Percentiles rank a stretch among this genome's conserved stretches.
phyloP scores from a whole-genome alignment of 2,329 filamentous ascomycete species.

The Fusarium chlamydosporum region DNA sequence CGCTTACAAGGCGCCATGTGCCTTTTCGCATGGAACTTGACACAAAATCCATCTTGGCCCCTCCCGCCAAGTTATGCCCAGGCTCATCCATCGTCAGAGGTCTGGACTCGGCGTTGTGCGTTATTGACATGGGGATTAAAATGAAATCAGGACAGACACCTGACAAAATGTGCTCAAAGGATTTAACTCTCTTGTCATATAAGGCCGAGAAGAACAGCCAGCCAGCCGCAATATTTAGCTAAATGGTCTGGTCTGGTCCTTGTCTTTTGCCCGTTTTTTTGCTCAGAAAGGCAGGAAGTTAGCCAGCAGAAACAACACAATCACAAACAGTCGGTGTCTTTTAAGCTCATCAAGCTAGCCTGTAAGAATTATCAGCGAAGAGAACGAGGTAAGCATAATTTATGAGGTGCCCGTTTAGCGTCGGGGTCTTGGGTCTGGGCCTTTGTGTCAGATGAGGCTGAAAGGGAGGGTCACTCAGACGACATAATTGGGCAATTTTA shows the following conservation, averaged over 20 bases:
- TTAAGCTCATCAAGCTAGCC: constrained; percentile 35
- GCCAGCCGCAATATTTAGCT: constrained; percentile 14
- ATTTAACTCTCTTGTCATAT: not conserved
- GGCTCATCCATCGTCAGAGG: constrained; percentile 32
- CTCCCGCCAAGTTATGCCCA: constrained; percentile 40
- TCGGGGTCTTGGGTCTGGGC: constrained; percentile 23
- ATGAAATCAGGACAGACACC: constrained; percentile 10
- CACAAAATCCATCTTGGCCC: constrained; percentile 38
- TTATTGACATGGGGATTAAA: constrained; percentile 20
- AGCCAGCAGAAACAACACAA: not conserved
- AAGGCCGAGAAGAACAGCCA: constrained; percentile 11
- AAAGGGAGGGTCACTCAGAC: constrained; percentile 38
- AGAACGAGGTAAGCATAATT: constrained; percentile 32
- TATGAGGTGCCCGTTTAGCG: constrained; percentile 9
- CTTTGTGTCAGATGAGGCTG: constrained; percentile 45
- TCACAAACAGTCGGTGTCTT: constrained; percentile 14
- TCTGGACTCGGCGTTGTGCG: constrained; percentile 41
- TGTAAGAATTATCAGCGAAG: constrained; percentile 2
- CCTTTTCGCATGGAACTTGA: constrained; percentile 39
- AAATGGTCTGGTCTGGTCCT: not conserved
- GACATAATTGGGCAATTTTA: constrained; percentile 26
- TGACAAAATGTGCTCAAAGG: not conserved
- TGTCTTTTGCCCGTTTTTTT: constrained; percentile 13
- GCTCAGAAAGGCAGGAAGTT: constrained; percentile 21
- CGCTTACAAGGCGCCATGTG: constrained; percentile 40